These are phyloP conservation scores for Aurantiochytrium sp. DNA, from an alignment of 108 stramenopile genomes.

Conservation along the genomic window DNA sequence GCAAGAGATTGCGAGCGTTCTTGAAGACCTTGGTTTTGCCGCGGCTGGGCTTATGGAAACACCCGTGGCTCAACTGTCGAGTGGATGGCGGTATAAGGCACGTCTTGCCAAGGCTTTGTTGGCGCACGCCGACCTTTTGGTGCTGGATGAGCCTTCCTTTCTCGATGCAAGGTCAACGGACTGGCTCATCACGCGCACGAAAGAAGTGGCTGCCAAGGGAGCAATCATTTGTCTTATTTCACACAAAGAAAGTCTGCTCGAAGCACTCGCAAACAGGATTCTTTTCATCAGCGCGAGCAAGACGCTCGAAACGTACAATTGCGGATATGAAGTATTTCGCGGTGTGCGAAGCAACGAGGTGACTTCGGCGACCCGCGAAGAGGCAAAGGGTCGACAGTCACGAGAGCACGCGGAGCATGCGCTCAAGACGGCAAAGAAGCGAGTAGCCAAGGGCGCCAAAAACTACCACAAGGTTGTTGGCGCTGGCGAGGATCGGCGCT, in stretches of 20 bases:
- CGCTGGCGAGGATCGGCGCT: conserved; percentile 37
- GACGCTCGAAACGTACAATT: conserved; percentile 40
- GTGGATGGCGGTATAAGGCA: conserved; percentile 63
- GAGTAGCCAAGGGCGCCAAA: conserved; percentile 34
- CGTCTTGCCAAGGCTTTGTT: conserved; percentile 43
- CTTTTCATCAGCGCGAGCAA: conserved; percentile 53
- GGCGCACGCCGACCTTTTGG: conserved; percentile 43
- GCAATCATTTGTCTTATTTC: conserved; percentile 54
- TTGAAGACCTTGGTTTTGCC: conserved; percentile 38
- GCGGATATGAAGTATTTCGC: conserved; percentile 42
- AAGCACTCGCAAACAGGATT: conserved; percentile 44
- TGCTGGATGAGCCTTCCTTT: conserved; percentile 64
- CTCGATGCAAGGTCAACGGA: conserved; percentile 40
- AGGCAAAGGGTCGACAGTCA: conserved; percentile 3
- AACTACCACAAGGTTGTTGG: conserved; percentile 31
- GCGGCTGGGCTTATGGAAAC: conserved; percentile 20
- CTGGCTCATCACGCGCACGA: conserved; percentile 38
- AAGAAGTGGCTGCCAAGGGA: conserved; percentile 22
- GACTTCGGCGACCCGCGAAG: conserved; percentile 14
- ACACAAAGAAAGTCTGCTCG: conserved; percentile 54
- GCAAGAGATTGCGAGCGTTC: conserved; percentile 24
- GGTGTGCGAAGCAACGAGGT: conserved; percentile 13
- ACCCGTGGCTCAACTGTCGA: conserved; percentile 30
- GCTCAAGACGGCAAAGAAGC: conserved; percentile 32
- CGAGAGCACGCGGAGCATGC: conserved; percentile 36